Conservation (phyloP, 1,139 yeast species). For the Nakaseomyces kungkrabaensis region DNA sequence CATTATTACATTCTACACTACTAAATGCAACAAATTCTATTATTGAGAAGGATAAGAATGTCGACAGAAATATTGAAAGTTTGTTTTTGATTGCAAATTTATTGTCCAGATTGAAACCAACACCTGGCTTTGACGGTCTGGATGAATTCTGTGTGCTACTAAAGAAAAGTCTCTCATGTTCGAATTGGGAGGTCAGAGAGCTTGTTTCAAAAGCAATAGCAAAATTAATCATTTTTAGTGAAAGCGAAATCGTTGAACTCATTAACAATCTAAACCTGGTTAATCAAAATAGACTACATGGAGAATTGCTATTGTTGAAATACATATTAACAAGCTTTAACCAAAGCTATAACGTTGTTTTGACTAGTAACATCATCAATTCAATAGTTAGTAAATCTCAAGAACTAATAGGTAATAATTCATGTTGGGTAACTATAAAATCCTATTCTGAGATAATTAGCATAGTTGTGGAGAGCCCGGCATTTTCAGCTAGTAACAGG, state of each 20-base stretch:
- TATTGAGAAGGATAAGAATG: neutral
- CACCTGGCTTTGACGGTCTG: constrained; percentile 44
- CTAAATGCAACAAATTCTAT: constrained; percentile 7
- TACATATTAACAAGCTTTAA: constrained; percentile 12
- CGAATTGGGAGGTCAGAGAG: constrained; percentile 76
- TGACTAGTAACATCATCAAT: neutral
- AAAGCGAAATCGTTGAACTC: constrained; percentile 19
- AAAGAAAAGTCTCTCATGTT: constrained; percentile 38
- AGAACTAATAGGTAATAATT: neutral
- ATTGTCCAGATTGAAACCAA: constrained; percentile 55
- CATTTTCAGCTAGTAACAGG: neutral
- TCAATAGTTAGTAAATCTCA: neutral
- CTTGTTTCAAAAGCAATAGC: constrained; percentile 68
- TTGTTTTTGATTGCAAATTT: constrained; percentile 69
- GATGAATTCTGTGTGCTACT: constrained; percentile 42
- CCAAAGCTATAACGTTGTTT: neutral
- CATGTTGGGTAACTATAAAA: neutral
- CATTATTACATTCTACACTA: constrained; percentile 39
- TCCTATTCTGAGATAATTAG: neutral
- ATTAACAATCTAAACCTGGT: constrained; percentile 5
- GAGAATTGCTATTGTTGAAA: constrained; percentile 41
- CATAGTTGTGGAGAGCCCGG: neutral
- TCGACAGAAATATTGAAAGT: constrained; percentile 36
- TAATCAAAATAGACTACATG: constrained; percentile 46
- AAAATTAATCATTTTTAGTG: constrained; percentile 35